Conservation (phyloP, 2,329 filamentous ascomycete species). For the Penicillium sp. region DNA sequence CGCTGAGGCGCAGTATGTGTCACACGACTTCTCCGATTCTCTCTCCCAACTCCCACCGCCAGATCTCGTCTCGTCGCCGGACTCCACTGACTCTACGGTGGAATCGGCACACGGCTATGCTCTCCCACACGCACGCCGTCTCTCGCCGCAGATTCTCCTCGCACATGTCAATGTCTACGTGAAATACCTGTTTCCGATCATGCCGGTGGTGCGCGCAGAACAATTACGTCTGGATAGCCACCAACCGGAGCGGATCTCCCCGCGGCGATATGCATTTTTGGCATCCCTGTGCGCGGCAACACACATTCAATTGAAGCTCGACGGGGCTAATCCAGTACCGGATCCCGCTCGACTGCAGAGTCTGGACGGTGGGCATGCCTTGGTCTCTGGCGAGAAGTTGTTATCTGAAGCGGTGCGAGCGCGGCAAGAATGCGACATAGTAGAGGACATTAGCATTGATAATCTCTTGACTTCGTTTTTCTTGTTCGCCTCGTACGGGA, state of each 20-base stretch:
- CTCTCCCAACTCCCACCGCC: constrained; percentile 30
- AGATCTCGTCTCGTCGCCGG: constrained; percentile 36
- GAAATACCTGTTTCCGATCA: constrained; percentile 45
- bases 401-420: constrained; percentile 60
- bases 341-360: constrained; percentile 35
- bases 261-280: constrained; percentile 42
- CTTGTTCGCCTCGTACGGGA: constrained; percentile 69
- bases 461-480: constrained; percentile 70
- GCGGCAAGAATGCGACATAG: constrained; percentile 40
- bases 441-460: constrained; percentile 42
- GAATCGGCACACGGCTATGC: constrained; percentile 25
- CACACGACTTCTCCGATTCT: constrained; percentile 27
- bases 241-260: constrained; percentile 54
- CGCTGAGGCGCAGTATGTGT: constrained; percentile 24
- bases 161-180: constrained; percentile 43
- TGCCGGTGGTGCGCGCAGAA: constrained; percentile 42
- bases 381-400: constrained; percentile 63
- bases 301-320: constrained; percentile 45
- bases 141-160: constrained; percentile 35
- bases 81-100: constrained; percentile 32
- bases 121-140: constrained; percentile 23
- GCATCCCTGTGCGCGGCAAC: constrained; percentile 45
- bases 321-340: constrained; percentile 28
- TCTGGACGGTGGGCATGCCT: constrained; percentile 56
- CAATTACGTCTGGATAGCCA: constrained; percentile 37